Conservation (phyloP, 306 rosid genomes). For the Corylus americana region DNA sequence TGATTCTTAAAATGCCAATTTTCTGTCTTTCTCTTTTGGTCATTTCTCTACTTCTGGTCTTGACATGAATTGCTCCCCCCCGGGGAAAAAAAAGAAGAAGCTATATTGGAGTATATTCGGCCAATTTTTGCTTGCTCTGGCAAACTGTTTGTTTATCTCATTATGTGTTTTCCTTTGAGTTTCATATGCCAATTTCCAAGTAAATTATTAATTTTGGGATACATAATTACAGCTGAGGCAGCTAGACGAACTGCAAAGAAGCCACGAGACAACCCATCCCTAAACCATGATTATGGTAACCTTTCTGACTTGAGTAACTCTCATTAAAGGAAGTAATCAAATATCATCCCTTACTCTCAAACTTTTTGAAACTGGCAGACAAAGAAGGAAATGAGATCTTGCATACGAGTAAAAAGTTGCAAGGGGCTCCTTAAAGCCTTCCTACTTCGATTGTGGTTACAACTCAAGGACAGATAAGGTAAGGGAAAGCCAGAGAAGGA, state of each 20-base stretch:
- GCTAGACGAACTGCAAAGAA: slow-evolving; percentile 52
- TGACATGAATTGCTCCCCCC: neutral
- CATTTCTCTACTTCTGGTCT: slow-evolving; percentile 4
- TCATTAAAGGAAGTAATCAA: neutral
- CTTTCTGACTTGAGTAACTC: slow-evolving; percentile 1
- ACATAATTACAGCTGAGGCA: slow-evolving; percentile 54
- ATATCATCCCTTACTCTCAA: slow-evolving; percentile 20
- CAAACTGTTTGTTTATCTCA: neutral
- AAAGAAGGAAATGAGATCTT: slow-evolving; percentile 32
- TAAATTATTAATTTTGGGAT: slow-evolving; percentile 19
- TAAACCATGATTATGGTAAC: slow-evolving; percentile 44
- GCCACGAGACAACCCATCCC: slow-evolving; percentile 25
- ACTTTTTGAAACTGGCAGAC: slow-evolving; percentile 41
- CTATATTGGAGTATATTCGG: neutral
- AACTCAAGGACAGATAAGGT: slow-evolving; percentile 10
- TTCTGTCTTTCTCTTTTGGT: slow-evolving; percentile 15
- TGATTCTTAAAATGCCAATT: neutral
- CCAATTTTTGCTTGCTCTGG: neutral
- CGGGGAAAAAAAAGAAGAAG: no score
- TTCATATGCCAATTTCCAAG: neutral
- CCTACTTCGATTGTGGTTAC: slow-evolving; percentile 2
- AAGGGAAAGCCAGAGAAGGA: slow-evolving; percentile 15
- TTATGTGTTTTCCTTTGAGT: slow-evolving; percentile 6
- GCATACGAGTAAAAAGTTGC: slow-evolving; percentile 14
- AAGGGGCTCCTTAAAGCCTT: slow-evolving; percentile 18